Percentiles rank a stretch among this genome's conserved stretches.
Evolutionary conservation across 2,329 filamentous ascomycete species (phyloP).

Genomic region (Pseudocercospora cruenta): DNA sequence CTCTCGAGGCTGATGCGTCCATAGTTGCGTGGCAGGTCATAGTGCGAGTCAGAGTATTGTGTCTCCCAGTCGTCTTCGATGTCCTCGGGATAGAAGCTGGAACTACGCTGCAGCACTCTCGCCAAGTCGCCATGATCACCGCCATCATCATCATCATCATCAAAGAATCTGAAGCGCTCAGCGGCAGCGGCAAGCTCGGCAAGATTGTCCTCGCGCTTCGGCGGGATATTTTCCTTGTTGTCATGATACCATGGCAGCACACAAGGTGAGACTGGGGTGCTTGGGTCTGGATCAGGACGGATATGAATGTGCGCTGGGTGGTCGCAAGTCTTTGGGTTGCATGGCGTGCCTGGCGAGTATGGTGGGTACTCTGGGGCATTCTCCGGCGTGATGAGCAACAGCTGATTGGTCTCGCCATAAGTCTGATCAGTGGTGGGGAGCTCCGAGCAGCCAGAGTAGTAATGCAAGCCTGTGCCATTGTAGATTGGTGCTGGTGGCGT

Average conservation of each 20-base stretch:
- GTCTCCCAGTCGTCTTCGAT: slow-evolving; percentile 18
- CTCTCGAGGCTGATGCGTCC: slow-evolving; percentile 24
- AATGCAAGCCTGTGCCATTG: slow-evolving; percentile 13
- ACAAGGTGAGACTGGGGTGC: not conserved
- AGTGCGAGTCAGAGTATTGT: slow-evolving; percentile 16
- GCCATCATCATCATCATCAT: slow-evolving; percentile 9
- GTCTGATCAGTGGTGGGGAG: slow-evolving; percentile 37
- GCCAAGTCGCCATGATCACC: slow-evolving; percentile 17
- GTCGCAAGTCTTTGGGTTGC: slow-evolving; percentile 14
- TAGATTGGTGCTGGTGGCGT: slow-evolving; percentile 25
- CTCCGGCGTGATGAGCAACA: slow-evolving; percentile 32
- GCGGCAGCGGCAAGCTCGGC: not conserved
- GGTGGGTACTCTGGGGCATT: not conserved
- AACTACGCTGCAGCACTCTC: slow-evolving; percentile 13
- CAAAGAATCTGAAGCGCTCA: slow-evolving; percentile 8
- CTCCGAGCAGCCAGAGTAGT: slow-evolving; percentile 28
- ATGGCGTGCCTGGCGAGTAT: not conserved
- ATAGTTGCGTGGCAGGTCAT: slow-evolving; percentile 3
- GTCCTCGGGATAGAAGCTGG: slow-evolving; percentile 25
- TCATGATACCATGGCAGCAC: slow-evolving; percentile 14
- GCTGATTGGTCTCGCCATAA: slow-evolving; percentile 36
- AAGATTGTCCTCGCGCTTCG: slow-evolving; percentile 14
- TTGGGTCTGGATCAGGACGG: not conserved
- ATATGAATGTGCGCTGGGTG: slow-evolving; percentile 19
- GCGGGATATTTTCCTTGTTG: slow-evolving; percentile 27